phyloP scores from a whole-genome alignment of 177 flowering plant genomes.

The Vitis hybrid region DNA sequence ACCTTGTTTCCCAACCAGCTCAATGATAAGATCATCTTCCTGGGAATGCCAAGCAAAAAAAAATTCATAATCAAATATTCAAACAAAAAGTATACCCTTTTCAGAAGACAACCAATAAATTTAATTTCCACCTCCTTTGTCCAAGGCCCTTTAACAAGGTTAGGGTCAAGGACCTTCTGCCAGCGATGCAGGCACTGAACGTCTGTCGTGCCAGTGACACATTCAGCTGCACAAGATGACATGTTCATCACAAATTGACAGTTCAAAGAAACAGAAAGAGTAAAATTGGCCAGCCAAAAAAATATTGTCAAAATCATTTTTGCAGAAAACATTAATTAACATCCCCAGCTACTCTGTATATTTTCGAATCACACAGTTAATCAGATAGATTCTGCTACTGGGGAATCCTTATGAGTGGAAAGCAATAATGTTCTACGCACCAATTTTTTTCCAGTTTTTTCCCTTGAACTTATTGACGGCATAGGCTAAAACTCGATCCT shows the following conservation, averaged over 20 bases:
- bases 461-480: constrained; percentile 44
- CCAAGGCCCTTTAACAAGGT: constrained; percentile 87
- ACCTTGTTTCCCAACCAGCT: constrained; percentile 58
- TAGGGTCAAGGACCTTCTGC: constrained; percentile 91
- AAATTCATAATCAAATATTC: too few relatives aligned
- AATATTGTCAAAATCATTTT: too few relatives aligned
- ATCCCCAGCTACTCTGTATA: too few relatives aligned
- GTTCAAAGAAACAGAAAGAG: too few relatives aligned
- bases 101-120: too few relatives aligned
- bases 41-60: constrained; percentile 16
- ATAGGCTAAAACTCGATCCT: constrained; percentile 43
- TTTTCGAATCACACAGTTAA: too few relatives aligned
- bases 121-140: constrained; percentile 58
- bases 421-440: too few relatives aligned
- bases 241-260: background rate
- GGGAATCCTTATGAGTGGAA: too few relatives aligned
- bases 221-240: constrained; percentile 51
- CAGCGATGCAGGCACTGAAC: constrained; percentile 93
- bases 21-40: constrained; percentile 78
- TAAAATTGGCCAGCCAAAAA: too few relatives aligned
- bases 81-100: too few relatives aligned
- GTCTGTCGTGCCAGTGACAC: constrained; percentile 54
- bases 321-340: too few relatives aligned
- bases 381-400: too few relatives aligned
- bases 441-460: constrained; percentile 62